Evolutionary conservation across 2,329 filamentous ascomycete species (phyloP).

Genomic region (Capronia coronata): DNA sequence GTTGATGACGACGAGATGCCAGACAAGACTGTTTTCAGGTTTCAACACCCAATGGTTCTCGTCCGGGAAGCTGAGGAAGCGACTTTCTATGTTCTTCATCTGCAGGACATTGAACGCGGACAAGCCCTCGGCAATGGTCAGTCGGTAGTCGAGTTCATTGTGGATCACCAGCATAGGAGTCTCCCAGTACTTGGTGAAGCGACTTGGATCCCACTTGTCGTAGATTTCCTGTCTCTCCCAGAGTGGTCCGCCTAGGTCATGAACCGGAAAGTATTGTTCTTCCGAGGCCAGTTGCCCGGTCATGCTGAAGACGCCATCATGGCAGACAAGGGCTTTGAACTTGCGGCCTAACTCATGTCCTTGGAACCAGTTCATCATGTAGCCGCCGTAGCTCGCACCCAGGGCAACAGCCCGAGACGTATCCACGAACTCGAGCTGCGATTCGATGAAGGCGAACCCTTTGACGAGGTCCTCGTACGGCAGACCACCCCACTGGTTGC

Average conservation of each 20-base stretch:
- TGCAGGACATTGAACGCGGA: constrained; percentile 83
- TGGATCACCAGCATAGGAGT: constrained; percentile 89
- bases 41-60: constrained; percentile 82
- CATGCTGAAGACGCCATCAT: constrained; percentile 41
- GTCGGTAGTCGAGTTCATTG: constrained; percentile 79
- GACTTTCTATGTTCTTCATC: constrained; percentile 65
- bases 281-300: constrained; percentile 42
- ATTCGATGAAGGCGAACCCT: constrained; percentile 48
- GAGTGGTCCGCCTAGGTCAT: constrained; percentile 46
- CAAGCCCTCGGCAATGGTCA: constrained; percentile 78
- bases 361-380: constrained; percentile 56
- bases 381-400: constrained; percentile 53
- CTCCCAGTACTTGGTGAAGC: constrained; percentile 60
- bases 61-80: constrained; percentile 73
- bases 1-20: constrained; percentile 77
- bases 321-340: constrained; percentile 53
- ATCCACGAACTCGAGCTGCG: constrained; percentile 49
- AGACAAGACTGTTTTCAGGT: constrained; percentile 81
- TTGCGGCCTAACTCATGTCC: constrained; percentile 49
- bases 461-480: constrained; percentile 53
- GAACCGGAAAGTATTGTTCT: constrained; percentile 51
- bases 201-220: constrained; percentile 53
- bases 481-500: constrained; percentile 48
- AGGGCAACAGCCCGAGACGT: constrained; percentile 47
- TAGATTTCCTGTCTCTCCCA: constrained; percentile 48